Base-by-base conservation (phyloP, 1,284 basidiomycete genomes). In the Paramarasmius palmivorus region DNA sequence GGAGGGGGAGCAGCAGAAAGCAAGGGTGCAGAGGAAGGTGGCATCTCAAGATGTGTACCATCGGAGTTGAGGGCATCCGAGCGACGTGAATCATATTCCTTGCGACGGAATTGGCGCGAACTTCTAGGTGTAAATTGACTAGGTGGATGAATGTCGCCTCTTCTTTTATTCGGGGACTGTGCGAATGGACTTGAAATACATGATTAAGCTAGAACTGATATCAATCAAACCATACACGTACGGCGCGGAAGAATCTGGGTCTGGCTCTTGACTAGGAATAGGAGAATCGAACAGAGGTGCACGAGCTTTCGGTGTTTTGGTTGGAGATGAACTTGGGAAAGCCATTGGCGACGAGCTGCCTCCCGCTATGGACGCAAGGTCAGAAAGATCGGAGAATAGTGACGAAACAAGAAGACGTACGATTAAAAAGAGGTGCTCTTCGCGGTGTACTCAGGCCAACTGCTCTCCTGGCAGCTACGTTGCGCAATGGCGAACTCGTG, bases 101-200 rank as follows among this genome's bases (percentile, higher is more conserved):
- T 44, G 19, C 49, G 14, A 37, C 65, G 57, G 35, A 61, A 47
- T 51, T 62, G 52, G 20, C 46, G 68, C 34, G 67, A 58, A 44
- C 73, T 72, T 46, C 73, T 74, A 44, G 72, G 71, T 22, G 74
- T 77, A 0, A 90, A 88, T 0, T 87, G 87, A 41, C 86, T 64
- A 8, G 82, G 81, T 39, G 90, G 90, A 65, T 93, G 90, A 37
- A 95, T 93, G 64, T 95, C 92, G 2, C 92, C 92, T 49, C 92
- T 81, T 32, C 85, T 78, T 57, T 86, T 86, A 65, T 76, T 83
- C n/a, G 81, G 79, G n/a, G 88, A 47, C 17, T n/a, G 60, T 20
- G 62, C 51, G 9, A 64, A 60, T 17, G 75, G 75, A 56, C 69
- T 19, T 53, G 19, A 17, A 22, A 46, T 41, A 38, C 19, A 48